Base-by-base conservation (phyloP, 2,329 filamentous ascomycete species). In the Clonostachys rosea region DNA sequence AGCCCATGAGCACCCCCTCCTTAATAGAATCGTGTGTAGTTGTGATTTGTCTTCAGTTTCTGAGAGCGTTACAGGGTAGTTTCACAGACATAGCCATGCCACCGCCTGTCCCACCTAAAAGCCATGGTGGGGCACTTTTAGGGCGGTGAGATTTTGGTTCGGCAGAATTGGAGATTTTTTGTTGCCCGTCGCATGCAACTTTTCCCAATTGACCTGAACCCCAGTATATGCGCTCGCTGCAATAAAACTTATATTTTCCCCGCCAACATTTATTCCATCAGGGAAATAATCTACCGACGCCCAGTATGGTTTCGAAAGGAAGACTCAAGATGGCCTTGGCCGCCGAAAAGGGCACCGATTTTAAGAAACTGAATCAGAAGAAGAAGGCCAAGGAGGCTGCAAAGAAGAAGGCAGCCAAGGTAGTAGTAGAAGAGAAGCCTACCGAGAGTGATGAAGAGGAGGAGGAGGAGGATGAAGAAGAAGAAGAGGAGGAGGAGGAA, bases 321-420 rank as follows among this genome's bases (percentile, higher is more conserved):
- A 78, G 74, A 54, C 65, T 82, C 46, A 77, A 75, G 62, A 63
- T 75, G 60, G 78, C 78, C 10, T 64, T 83, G 14, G 71, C 70
- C 42, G 74, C 74, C 39, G 74, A 83, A 44, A 79, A 81, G 60
- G 73, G 75, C 41, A 61, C 65, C 13, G 77, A 82, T 50, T 75
- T 75, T 43, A 67, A 74, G 53, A 78, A 78, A 55, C 54, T 74
- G 40, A 78, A 75, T 56, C 67, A 75, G 48, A 66, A 71, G 59
- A 75, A 75, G 54, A 69, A 69, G 54, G 60, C 67, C 54, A 77
- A 76, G 61, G 63, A 63, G 18, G 64, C 67, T 43, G 58, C 70
- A 13, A 68, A 69, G 54, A 61, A 63, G 51, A 66, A 68, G 54
- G 18, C 43, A 6, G 24, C 40, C 18, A 40, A 47, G 35, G 34